Evolutionary conservation across 345 rosid genomes (phyloP), one percentile per base, ranked within the genome.

Genomic region (Citrus glauca): DNA sequence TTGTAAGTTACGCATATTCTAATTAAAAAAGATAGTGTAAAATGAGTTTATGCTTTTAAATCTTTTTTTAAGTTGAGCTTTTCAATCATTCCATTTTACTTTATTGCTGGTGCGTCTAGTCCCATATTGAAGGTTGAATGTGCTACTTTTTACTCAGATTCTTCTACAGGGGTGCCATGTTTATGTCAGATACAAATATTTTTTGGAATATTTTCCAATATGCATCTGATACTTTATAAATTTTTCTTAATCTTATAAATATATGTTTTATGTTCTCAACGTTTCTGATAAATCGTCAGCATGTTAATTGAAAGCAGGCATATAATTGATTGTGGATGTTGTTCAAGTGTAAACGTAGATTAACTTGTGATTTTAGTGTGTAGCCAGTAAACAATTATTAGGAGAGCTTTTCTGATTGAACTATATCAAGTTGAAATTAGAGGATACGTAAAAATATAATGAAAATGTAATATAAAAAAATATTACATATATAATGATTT

Each of bases 1-100:
- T 70, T 93, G 98, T 94, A 86, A 89, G 98, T 86, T 69, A 69
- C 69, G 75, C 22, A 37, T 65, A 80, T 71, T 60, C 2, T 48
- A 20, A 71, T 7, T 71, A 42, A 48, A 71, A 48, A 33, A 30
- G 22, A 71, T 71, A 27, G 5, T 16, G 24, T 25, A 2, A 42
- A 42, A 22, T 22, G 68, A 35, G 53, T 56, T 56, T 77, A 19
- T 28, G 19, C 30, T 27, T 68, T 4, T 1, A 5, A 8, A 65
- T 30, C 53, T n/a, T 62, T 42, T 19, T 45, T 7, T 62, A 61
- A 37, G 27, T 40, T 62, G 69, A 28, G 45, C 42, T 22, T n/a
- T 19, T 48, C 61, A 28, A 48, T 37, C 59, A 62, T 62, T 74
- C 1, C 38, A 10, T 42, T 20, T 17, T 40, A 42, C 57, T 74